Percentiles rank a stretch among this genome's conserved stretches.
Evolutionary conservation across 1,284 basidiomycete genomes (phyloP).

Genomic region (Phellopilus nigrolimitatus): DNA sequence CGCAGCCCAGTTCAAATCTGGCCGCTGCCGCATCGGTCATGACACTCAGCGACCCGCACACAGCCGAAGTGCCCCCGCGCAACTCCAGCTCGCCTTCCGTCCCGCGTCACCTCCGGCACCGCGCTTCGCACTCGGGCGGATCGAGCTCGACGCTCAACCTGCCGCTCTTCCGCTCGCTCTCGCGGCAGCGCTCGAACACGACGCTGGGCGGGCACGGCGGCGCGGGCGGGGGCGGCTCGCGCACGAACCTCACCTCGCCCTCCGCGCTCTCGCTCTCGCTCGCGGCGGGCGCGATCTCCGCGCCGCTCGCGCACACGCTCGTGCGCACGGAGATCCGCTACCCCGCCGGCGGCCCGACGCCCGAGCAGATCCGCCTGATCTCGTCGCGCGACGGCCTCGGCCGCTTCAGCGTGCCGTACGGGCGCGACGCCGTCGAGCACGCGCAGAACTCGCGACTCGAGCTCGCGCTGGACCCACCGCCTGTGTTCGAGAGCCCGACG

Average conservation of each 20-base stretch:
- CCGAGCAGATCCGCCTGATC: constrained; percentile 49
- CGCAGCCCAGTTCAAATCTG: not conserved
- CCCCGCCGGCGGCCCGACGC: constrained; percentile 44
- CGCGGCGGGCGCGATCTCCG: constrained; percentile 33
- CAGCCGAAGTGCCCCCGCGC: not conserved
- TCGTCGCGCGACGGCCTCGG: constrained; percentile 42
- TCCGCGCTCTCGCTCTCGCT: constrained; percentile 39
- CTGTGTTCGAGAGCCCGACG: constrained; percentile 18
- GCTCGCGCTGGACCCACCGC: constrained; percentile 17
- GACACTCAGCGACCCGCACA: constrained; percentile 6
- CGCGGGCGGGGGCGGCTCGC: not conserved
- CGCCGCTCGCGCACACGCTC: constrained; percentile 47
- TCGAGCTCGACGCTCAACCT: constrained; percentile 34
- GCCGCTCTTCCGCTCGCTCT: constrained; percentile 25
- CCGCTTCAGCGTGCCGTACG: constrained; percentile 48
- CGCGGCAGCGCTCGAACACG: constrained; percentile 25
- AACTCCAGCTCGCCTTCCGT: constrained; percentile 3
- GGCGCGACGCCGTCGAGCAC: constrained; percentile 27
- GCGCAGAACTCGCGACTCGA: constrained; percentile 10
- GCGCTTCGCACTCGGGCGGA: constrained; percentile 29
- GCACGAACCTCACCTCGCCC: constrained; percentile 31
- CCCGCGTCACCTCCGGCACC: constrained; percentile 24
- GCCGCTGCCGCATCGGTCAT: constrained; percentile 1
- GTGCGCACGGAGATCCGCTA: constrained; percentile 45
- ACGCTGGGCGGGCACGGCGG: not conserved